A percentile compares a stretch with the other conserved stretches of the same genome.
Evolutionary conservation across 495 filamentous ascomycete species (phyloP).

Genomic region (Hyphodiscus hymeniophilus): DNA sequence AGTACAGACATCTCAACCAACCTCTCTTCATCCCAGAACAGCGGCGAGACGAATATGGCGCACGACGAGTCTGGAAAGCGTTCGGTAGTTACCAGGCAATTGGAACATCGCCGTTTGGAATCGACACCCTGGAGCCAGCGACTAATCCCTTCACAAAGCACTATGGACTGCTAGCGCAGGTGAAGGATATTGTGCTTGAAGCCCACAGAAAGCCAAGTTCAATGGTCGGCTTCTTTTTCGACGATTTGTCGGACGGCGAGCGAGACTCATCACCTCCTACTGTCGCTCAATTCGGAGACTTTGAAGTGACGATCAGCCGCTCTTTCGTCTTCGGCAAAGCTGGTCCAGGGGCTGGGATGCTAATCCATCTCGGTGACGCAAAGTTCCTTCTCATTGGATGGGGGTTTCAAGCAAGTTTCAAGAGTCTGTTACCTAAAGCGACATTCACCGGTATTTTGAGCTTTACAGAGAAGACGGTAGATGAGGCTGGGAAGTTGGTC

Average conservation of each 20-base stretch:
- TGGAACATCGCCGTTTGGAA: constrained; percentile 38
- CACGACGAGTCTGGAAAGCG: constrained; percentile 35
- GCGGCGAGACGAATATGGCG: constrained; percentile 38
- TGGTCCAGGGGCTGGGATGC: constrained; percentile 34
- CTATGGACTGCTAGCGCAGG: constrained; percentile 30
- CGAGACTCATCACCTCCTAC: constrained; percentile 1
- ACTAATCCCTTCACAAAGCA: constrained; percentile 31
- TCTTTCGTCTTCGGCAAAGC: constrained; percentile 41
- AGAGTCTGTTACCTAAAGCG: constrained; percentile 21
- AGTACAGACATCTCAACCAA: constrained; percentile 37
- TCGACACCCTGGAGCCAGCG: constrained; percentile 29
- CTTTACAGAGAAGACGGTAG: constrained; percentile 33
- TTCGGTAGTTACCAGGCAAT: constrained; percentile 35
- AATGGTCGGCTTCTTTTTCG: constrained; percentile 41
- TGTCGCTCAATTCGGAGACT: constrained; percentile 11
- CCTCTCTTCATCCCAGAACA: constrained; percentile 46
- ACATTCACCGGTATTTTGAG: constrained; percentile 37
- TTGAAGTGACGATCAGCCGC: constrained; percentile 32
- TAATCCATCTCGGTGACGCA: constrained; percentile 31
- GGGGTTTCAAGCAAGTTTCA: constrained; percentile 36
- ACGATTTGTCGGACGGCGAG: constrained; percentile 25
- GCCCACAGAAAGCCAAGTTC: constrained; percentile 29
- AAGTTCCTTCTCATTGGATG: constrained; percentile 39
- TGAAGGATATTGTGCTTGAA: constrained; percentile 31
- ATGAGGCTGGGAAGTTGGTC: constrained; percentile 28